phyloP scores from a whole-genome alignment of 208 protist genomes.

The Histomonas meleagridis region DNA sequence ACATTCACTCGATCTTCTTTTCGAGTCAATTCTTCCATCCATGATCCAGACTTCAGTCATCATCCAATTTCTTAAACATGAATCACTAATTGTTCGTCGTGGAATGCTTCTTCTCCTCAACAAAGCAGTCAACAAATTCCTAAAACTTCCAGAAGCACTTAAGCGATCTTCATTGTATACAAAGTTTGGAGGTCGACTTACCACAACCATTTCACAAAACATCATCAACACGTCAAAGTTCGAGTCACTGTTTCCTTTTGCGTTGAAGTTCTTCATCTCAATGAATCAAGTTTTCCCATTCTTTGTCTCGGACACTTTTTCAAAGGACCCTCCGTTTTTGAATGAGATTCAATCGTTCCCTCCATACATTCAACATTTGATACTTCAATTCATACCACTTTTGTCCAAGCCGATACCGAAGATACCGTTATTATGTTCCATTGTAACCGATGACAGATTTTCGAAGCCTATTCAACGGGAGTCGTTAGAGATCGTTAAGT shows the following conservation, averaged over 20 bases:
- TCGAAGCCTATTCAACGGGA: no score
- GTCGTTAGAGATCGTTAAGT: no score
- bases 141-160: not conserved
- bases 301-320: not conserved
- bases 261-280: not conserved
- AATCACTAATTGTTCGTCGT: not conserved
- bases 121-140: not conserved
- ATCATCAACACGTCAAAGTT: no score
- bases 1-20: not conserved
- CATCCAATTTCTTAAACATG: not conserved
- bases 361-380: not conserved
- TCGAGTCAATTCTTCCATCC: not conserved
- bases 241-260: not conserved
- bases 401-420: not conserved
- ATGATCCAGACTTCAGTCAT: not conserved
- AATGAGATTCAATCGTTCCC: not conserved
- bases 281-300: not conserved
- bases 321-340: not conserved
- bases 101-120: not conserved
- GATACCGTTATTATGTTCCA: not conserved
- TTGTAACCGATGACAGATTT: not conserved
- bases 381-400: not conserved
- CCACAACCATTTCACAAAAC: not conserved
- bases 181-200: not conserved
- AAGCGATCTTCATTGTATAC: not conserved